Base-by-base conservation (phyloP, 192 early-diverging fungal species). In the Spizellomyces punctatus region DNA sequence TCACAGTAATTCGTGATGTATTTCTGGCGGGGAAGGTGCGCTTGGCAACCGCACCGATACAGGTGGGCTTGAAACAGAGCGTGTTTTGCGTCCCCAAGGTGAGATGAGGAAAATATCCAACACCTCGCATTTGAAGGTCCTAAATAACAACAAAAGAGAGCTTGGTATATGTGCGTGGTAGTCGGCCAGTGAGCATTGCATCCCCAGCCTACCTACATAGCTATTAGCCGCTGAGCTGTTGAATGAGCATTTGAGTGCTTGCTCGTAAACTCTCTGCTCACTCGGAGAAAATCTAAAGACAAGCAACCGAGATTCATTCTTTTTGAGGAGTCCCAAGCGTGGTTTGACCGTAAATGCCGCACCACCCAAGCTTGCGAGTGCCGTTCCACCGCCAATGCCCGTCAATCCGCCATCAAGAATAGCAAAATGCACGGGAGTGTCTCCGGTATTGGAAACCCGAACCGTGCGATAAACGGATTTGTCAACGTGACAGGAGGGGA, bases 341-440 rank as follows among this genome's bases (percentile, higher is more conserved):
- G 83, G 83, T 48, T 85, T 85, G 8, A 86, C 78, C 5, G 80
- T 75, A 63, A 87, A 86, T 21, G 79, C 59, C 10, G 79, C 69
- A 27, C 80, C 81, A 27, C 83, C 81, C 10, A 45, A n/a, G 45
- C 64, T 72, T 5, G 79, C 65, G 9, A 76, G 36, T 42, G 67
- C 54, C 2, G 76, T 79, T 12, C 77, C 77, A 8, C 82, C 82
- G 7, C 80, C 79, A 46, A 77, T 73, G 27, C 76, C 77, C 6
- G 45, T 16, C 5, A 72, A 16, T 10, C 61, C 58, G 6, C 63
- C 76, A 50, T 85, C 82, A 10, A 80, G 22, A 47, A 87, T 81
- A 46, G 80, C 77, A 79, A 82, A 85, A 61, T 81, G 85, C 36
- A 84, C 86, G 4, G 80, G 72, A 0, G 82, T 87, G 66, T 87